Evolutionary conservation across 352 stramenopile species (phyloP), one percentile per base, ranked within the genome.

Genomic region (Pythium rhizo-oryzae): DNA sequence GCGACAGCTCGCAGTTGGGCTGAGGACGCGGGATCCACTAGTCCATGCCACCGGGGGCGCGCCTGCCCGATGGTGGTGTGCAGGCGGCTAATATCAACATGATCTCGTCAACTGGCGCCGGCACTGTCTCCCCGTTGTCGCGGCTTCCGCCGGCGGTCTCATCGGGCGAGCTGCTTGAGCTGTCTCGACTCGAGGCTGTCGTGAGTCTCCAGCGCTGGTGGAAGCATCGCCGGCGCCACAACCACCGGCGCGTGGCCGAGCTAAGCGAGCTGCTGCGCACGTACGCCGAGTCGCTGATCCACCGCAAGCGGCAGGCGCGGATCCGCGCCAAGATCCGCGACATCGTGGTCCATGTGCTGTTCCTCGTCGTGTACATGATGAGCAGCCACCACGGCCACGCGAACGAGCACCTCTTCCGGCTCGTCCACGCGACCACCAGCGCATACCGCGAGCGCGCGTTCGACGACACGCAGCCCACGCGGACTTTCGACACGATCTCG

Each of bases 181-280:
- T 78, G 59, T 81, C 79, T 9, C 66, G 64, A 28, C 66, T 72
- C 23, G 77, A 80, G 43, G 76, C 78, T 0, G 72, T 76, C 21
- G 58, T 86, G 24, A 66, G 65, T 9, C 50, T 86, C 8, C 78
- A 86, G 67, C 71, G 76, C 68, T 86, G 77, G 79, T 86, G 76
- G 79, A 69, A 72, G 62, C 57, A 62, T n/a, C 66, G 65, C 8
- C 59, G 60, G 28, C 74, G 67, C 24, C 57, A 56, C 41, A 80
- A 76, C 52, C 69, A 78, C n/a, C 69, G 79, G 57, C 67, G 72
- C 28, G 56, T 79, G 39, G 67, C 59, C 51, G 62, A 75, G 41
- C 65, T 84, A 30, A 73, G 76, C 37, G 74, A 76, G 51, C 59
- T 77, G 24, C 65, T 67, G 15, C 72, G 67, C 21, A n/a, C 25